A percentile compares a stretch with the other conserved stretches of the same genome.
Conservation (phyloP, 2,329 filamentous ascomycete genomes). For the Ophiostoma sp. region DNA sequence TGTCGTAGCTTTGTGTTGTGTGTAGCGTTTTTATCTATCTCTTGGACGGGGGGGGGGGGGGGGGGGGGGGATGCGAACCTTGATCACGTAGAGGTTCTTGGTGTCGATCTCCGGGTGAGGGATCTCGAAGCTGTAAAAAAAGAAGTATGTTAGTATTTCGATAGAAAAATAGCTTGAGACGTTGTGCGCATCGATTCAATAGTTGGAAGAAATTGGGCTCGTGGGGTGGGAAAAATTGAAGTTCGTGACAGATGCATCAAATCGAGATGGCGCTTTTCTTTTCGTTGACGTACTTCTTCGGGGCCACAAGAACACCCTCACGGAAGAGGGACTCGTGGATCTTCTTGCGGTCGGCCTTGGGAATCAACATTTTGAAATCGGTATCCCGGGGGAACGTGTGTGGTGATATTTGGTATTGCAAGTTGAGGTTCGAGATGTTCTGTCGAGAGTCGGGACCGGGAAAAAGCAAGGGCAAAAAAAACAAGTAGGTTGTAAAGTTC, state of each 20-base stretch:
- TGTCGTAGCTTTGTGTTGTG: no score
- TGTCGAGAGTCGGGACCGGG: conserved; percentile 15
- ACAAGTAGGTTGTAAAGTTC: conserved; percentile 2
- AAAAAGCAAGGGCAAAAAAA: conserved; percentile 24
- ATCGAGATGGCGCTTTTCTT: background rate
- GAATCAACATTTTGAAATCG: conserved; percentile 83
- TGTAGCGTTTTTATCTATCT: no score
- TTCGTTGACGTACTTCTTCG: conserved; percentile 67
- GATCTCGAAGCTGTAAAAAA: conserved; percentile 37
- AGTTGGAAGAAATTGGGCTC: background rate
- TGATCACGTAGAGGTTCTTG: conserved; percentile 99
- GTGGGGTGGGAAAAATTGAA: background rate
- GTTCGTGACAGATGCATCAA: background rate
- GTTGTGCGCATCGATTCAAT: conserved; percentile 1
- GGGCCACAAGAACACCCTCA: conserved; percentile 89
- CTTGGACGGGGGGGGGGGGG: no score
- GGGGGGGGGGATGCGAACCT: conserved; percentile 51
- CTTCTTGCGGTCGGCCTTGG: conserved; percentile 99
- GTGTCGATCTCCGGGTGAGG: conserved; percentile 92
- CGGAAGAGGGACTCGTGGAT: conserved; percentile 98
- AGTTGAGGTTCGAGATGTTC: conserved; percentile 18
- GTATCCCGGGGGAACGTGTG: conserved; percentile 34
- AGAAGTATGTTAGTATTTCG: conserved; percentile 10
- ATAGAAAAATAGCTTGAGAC: background rate
- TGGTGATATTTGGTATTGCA: conserved; percentile 35